Evolutionary conservation across 2,329 filamentous ascomycete species (phyloP).

Genomic region (Fusarium acutatum): DNA sequence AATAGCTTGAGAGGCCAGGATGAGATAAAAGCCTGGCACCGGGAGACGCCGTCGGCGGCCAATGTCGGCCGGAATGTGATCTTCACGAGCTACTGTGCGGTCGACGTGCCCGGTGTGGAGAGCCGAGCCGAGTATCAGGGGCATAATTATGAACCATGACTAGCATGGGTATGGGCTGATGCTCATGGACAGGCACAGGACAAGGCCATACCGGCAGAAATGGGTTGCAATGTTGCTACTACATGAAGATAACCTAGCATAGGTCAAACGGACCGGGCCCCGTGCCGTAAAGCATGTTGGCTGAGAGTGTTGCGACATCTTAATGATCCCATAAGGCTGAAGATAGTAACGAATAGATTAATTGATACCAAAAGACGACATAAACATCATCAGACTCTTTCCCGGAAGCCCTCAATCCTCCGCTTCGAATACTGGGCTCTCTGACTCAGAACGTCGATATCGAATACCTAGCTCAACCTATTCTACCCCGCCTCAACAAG

Average conservation of each 20-base stretch:
- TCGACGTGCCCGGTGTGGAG: slow-evolving; percentile 20
- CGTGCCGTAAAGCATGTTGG: slow-evolving; percentile 7
- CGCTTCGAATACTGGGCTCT: not conserved
- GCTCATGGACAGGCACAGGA: not conserved
- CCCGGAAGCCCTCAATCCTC: not conserved
- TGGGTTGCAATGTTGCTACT: not conserved
- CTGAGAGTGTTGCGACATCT: not conserved
- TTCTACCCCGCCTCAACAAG: slow-evolving; percentile 17
- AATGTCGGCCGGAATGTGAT: slow-evolving; percentile 4
- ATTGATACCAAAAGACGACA: not conserved
- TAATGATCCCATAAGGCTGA: slow-evolving; percentile 18
- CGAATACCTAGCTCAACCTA: not conserved
- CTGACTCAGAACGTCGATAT: not conserved
- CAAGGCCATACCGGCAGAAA: not conserved
- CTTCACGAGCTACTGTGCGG: slow-evolving; percentile 12
- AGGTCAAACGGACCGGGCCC: slow-evolving; percentile 14
- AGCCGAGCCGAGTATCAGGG: slow-evolving; percentile 12
- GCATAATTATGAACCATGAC: not conserved
- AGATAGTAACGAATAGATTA: not conserved
- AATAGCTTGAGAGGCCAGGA: not conserved
- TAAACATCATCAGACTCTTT: not conserved
- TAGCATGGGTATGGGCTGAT: not conserved
- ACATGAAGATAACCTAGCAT: not conserved
- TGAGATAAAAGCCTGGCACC: slow-evolving; percentile 2
- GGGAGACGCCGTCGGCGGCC: slow-evolving; percentile 9